These are phyloP conservation scores for Achlya hypogyna DNA, from an alignment of 352 stramenopile species.

Conservation along the genomic window DNA sequence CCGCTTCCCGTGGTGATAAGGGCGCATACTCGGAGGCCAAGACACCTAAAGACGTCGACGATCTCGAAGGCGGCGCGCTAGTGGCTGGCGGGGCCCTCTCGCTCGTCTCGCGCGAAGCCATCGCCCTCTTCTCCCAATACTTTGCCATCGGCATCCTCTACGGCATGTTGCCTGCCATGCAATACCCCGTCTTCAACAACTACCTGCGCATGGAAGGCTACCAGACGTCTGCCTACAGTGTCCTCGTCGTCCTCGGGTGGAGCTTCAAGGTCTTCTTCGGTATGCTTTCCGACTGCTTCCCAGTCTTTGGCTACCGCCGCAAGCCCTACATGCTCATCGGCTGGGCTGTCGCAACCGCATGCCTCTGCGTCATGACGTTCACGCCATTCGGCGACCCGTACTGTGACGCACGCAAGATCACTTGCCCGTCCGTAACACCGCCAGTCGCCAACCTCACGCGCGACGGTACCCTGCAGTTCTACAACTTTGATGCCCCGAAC, in stretches of 20 bases:
- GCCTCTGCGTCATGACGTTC: slow-evolving; percentile 13
- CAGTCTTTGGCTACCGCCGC: slow-evolving; percentile 39
- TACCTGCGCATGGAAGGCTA: slow-evolving; percentile 44
- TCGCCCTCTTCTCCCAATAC: slow-evolving; percentile 36
- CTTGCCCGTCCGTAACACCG: background rate
- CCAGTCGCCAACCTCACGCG: background rate
- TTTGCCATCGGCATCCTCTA: slow-evolving; percentile 36
- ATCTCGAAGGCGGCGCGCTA: slow-evolving; percentile 34
- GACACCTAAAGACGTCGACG: background rate
- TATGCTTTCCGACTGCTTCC: slow-evolving; percentile 39
- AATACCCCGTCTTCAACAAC: slow-evolving; percentile 39
- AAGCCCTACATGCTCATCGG: slow-evolving; percentile 46
- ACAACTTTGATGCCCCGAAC: slow-evolving; percentile 30
- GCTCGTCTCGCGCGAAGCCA: slow-evolving; percentile 29
- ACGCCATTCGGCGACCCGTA: background rate
- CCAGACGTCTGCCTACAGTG: slow-evolving; percentile 29
- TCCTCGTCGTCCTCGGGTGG: slow-evolving; percentile 44
- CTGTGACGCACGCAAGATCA: background rate
- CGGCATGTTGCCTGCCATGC: slow-evolving; percentile 33
- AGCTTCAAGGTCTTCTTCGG: slow-evolving; percentile 54
- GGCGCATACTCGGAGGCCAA: slow-evolving; percentile 1
- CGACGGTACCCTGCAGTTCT: background rate
- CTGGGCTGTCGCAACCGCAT: slow-evolving; percentile 31
- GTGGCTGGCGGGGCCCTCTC: slow-evolving; percentile 32
- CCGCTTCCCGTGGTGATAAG: slow-evolving; percentile 4